Evolutionary conservation across 768 basidiomycete species (phyloP).

Genomic region (Rhizopogon salebrosus): DNA sequence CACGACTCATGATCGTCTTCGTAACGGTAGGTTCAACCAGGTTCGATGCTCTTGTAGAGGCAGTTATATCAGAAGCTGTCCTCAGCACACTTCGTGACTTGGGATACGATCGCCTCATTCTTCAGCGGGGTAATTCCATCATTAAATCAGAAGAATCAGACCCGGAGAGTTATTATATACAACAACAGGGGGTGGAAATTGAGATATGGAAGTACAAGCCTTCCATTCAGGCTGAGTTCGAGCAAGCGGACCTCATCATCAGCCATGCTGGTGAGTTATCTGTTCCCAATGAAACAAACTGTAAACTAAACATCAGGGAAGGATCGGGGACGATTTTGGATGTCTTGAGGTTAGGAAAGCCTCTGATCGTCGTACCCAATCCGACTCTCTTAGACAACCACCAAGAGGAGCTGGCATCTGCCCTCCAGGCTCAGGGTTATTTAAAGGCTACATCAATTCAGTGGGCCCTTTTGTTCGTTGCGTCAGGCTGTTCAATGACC

Average conservation of each 20-base stretch:
- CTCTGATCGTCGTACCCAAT: conserved; percentile 87
- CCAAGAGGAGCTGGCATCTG: conserved; percentile 81
- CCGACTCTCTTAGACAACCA: conserved; percentile 87
- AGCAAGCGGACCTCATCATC: conserved; percentile 71
- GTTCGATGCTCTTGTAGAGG: conserved; percentile 71
- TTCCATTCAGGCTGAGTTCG: conserved; percentile 61
- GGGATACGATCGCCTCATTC: conserved; percentile 55
- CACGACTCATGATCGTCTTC: conserved; percentile 45
- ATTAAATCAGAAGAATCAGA: conserved; percentile 28
- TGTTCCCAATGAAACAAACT: background rate
- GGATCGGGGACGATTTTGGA: conserved; percentile 95
- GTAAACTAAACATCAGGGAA: conserved; percentile 23
- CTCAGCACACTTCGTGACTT: conserved; percentile 45
- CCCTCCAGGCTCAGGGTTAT: conserved; percentile 54
- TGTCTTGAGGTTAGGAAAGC: conserved; percentile 67
- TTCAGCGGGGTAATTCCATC: conserved; percentile 77
- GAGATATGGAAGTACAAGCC: conserved; percentile 73
- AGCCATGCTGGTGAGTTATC: conserved; percentile 81
- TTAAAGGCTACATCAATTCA: conserved; percentile 49
- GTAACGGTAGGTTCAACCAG: conserved; percentile 88
- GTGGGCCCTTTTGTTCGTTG: conserved; percentile 37
- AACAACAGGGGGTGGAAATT: conserved; percentile 44
- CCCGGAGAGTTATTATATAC: conserved; percentile 20
- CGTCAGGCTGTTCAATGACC: conserved; percentile 6
- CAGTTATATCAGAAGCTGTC: conserved; percentile 51